These are phyloP conservation scores for Blastocystis sp. DNA, from an alignment of 352 stramenopile genomes.

Conservation along the genomic window DNA sequence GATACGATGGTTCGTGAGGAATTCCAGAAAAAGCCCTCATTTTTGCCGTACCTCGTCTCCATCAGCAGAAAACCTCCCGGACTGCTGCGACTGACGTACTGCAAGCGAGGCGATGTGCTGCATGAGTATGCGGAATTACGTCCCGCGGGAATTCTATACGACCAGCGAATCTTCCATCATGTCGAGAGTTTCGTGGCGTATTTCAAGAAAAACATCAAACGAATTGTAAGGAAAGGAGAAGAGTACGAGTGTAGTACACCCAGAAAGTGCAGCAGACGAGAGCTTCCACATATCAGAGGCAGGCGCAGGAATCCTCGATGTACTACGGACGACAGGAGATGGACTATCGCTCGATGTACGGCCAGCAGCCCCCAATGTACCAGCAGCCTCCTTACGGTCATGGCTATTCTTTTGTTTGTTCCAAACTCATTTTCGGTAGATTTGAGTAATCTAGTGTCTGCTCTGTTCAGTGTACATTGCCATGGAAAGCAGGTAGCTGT, in stretches of 20 bases:
- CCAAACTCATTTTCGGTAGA: too few species aligned
- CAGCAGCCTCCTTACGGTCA: not conserved
- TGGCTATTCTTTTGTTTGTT: too few species aligned
- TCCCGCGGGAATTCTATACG: constrained; percentile 38
- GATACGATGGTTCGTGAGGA: not conserved
- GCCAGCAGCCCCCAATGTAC: not conserved
- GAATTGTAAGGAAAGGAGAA: not conserved
- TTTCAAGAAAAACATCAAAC: constrained; percentile 21
- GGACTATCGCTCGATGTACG: not conserved
- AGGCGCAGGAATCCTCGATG: not conserved
- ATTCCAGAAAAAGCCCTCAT: not conserved
- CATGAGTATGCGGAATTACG: constrained; percentile 49
- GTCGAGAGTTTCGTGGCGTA: constrained; percentile 43
- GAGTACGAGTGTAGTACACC: not conserved
- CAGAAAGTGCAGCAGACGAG: not conserved
- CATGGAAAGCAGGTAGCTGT: not conserved
- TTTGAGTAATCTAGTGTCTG: not conserved
- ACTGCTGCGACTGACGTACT: constrained; percentile 39
- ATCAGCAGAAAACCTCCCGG: not conserved
- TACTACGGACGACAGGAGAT: not conserved
- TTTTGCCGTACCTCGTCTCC: constrained; percentile 19
- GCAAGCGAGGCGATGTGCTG: not conserved
- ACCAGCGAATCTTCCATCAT: not conserved
- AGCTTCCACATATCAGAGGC: not conserved
- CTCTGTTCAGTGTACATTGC: not conserved